phyloP scores from a whole-genome alignment of 352 stramenopile species.

The Pythium aquatile region DNA sequence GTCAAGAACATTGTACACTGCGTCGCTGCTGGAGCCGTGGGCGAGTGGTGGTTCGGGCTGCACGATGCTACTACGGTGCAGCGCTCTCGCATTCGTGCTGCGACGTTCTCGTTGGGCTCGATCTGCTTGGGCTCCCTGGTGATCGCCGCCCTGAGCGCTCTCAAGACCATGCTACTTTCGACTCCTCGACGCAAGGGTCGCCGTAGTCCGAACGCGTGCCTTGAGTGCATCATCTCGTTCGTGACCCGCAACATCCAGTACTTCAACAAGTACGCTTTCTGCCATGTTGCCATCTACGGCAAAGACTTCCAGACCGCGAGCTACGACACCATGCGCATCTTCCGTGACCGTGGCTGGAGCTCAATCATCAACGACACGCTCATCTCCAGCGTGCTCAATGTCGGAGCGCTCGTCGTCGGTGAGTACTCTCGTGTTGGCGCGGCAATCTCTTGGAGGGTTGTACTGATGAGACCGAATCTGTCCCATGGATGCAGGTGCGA shows the following conservation, averaged over 20 bases:
- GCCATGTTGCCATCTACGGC: slow-evolving; percentile 83
- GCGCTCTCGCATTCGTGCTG: slow-evolving; percentile 54
- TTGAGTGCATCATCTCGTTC: slow-evolving; percentile 78
- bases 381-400: slow-evolving; percentile 70
- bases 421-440: slow-evolving; percentile 13
- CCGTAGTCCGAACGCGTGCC: slow-evolving; percentile 67
- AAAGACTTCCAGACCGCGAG: slow-evolving; percentile 78
- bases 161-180: slow-evolving; percentile 69
- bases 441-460: background rate
- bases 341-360: slow-evolving; percentile 79
- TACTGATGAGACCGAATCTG: slow-evolving; percentile 1
- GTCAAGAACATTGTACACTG: slow-evolving; percentile 87
- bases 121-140: slow-evolving; percentile 85
- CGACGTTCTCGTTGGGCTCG: slow-evolving; percentile 77
- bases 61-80: slow-evolving; percentile 75
- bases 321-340: slow-evolving; percentile 76
- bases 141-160: slow-evolving; percentile 60
- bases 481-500: slow-evolving; percentile 37
- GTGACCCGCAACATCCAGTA: slow-evolving; percentile 74
- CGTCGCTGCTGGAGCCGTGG: slow-evolving; percentile 70
- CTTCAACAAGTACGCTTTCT: slow-evolving; percentile 90
- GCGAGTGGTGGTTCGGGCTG: slow-evolving; percentile 84
- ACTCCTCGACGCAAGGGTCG: slow-evolving; percentile 61
- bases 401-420: slow-evolving; percentile 80
- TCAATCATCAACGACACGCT: slow-evolving; percentile 78